Evolutionary conservation across 2,329 filamentous ascomycete species (phyloP).

Genomic region (Arthroderma sp.): DNA sequence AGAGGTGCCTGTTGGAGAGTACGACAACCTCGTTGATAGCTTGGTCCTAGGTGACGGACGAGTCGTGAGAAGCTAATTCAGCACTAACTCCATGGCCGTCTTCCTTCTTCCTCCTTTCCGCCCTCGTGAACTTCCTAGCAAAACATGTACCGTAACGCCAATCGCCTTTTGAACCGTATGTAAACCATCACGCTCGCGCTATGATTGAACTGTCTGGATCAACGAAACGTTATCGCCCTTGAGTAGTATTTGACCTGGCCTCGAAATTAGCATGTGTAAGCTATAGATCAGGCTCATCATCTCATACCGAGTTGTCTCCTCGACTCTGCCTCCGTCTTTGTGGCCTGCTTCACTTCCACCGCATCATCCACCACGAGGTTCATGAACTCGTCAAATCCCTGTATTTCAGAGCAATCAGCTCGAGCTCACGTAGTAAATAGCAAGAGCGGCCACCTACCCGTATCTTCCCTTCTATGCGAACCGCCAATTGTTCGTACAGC

Average conservation of each 20-base stretch:
- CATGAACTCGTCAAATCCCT: slow-evolving; percentile 99
- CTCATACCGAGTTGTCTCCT: slow-evolving; percentile 63
- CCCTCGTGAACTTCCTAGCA: slow-evolving; percentile 1
- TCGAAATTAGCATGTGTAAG: background rate
- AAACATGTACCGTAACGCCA: slow-evolving; percentile 9
- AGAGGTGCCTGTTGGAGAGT: slow-evolving; percentile 58
- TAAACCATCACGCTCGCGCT: slow-evolving; percentile 2
- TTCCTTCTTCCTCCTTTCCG: background rate
- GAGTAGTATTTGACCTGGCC: slow-evolving; percentile 64
- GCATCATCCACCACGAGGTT: slow-evolving; percentile 95
- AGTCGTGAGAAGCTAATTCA: slow-evolving; percentile 27
- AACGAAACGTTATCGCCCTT: slow-evolving; percentile 83
- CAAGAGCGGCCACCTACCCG: slow-evolving; percentile 48
- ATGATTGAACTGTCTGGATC: slow-evolving; percentile 48
- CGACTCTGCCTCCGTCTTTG: slow-evolving; percentile 68
- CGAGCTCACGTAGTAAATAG: background rate
- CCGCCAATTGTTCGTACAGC: slow-evolving; percentile 90
- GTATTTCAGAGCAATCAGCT: slow-evolving; percentile 6
- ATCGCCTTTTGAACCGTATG: slow-evolving; percentile 6
- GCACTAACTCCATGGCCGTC: background rate
- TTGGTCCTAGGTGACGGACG: slow-evolving; percentile 60
- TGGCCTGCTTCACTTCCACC: slow-evolving; percentile 75
- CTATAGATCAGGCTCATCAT: background rate
- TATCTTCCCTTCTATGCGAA: slow-evolving; percentile 93
- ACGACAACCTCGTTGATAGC: slow-evolving; percentile 71